Base-by-base conservation (phyloP, 768 basidiomycete genomes). In the Phylloporus arenicola region DNA sequence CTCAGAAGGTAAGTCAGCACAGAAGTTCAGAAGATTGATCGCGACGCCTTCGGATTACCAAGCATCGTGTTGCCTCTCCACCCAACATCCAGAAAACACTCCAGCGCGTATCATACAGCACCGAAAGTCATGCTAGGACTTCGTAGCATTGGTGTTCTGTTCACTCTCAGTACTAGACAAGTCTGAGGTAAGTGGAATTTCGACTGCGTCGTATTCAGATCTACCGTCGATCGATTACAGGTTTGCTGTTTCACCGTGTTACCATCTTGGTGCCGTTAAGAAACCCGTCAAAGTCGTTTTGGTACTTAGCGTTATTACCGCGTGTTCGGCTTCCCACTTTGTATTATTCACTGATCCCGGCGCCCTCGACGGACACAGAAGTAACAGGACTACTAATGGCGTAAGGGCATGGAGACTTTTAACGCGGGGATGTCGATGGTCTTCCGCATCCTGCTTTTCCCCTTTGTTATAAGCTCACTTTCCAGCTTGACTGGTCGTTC, bases 41-140 rank as follows among this genome's bases (percentile, higher is more conserved):
- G 57, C 60, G 57, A 57, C 35, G 24, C 49, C 49, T 53, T 52
- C 57, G 63, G 62, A 31, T 51, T 35, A 45, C 31, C 35, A 30
- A 35, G 42, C 35, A 40, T 30, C 50, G 14, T 19, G 20, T 45
- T 47, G 51, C 38, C 25, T 22, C 42, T 40, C 52, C 29, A n/a
- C 45, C 31, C 3, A 42, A n/a, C 20, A 3, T 14, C 20, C 41
- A 42, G 25, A n/a, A 24, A 24, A 41, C 6, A 24, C 40, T 41
- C 40, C 7, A 22, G 41, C 25, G 4, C 10, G 13, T 16, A n/a
- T 9, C 41, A n/a, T 22, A 3, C 9, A 30, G n/a, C 29, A 30
- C 29, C 2, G 29, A 30, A 30, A 30, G 10, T n/a, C 42, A n/a
- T 12, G 10, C 25, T 33, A 2, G 9, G 12, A 33, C 14, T 33